Base-by-base conservation (phyloP, 768 basidiomycete species). In the Auricularia sp. region DNA sequence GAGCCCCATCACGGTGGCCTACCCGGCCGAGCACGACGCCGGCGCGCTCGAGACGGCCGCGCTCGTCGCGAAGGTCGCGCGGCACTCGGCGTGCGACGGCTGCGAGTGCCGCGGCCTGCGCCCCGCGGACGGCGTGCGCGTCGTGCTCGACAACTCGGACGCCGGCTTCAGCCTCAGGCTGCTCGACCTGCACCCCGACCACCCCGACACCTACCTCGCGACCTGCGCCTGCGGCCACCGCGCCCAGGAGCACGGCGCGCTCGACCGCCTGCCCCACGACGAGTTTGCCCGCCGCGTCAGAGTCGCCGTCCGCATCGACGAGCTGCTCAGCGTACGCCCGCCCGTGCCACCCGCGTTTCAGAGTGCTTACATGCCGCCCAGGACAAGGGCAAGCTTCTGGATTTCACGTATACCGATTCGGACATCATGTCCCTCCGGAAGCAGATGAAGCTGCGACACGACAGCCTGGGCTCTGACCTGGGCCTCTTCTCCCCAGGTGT, bases 251-350 rank as follows among this genome's bases (percentile, higher is more conserved):
- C 90, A 92, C 69, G 85, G 87, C n/a, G 87, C 89, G 36, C 80
- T 87, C 70, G 80, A 83, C 11, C 75, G 75, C 61, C 73, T 89
- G 37, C 85, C 84, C 65, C 79, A 77, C 62, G 80, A 82, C 59
- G 88, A 92, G 75, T 87, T 88, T 73, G 74, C 77, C n/a, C 82
- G 94, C 47, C 81, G 90, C 73, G 84, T 81, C 54, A 86, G 85
- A 65, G 83, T 90, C 11, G 92, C 91, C 3, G 83, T 87, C 62
- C 83, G 89, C 65, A 81, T 94, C 63, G 94, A 95, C 71, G 90
- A 93, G 73, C 73, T 90, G 64, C 76, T 94, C 59, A 83, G 92
- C 82, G 93, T 91, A 68, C 68, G 86, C 67, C 70, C 3, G 18
- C 13, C 2, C 24, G 13, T 18, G 33, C 24, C 10, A 39, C n/a